phyloP scores from a whole-genome alignment of 768 basidiomycete species.

The Tulasnella sp. region DNA sequence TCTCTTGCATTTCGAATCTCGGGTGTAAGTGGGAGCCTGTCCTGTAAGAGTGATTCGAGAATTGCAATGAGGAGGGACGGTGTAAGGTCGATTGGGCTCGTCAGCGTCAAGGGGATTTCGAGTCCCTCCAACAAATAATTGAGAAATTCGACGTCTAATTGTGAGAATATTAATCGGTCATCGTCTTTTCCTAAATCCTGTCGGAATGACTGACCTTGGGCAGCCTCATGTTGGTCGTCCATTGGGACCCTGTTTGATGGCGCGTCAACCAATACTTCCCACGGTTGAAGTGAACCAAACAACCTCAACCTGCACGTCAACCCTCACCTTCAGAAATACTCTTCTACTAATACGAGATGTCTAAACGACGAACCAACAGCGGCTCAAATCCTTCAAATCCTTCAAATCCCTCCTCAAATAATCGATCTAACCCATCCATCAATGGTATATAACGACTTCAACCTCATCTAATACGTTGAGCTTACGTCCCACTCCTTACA shows the following conservation, averaged over 20 bases:
- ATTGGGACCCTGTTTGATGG: constrained; percentile 2
- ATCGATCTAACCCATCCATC: neutral
- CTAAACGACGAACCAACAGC: neutral
- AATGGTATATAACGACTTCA: neutral
- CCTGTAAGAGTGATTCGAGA: constrained; percentile 56
- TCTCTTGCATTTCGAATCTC: constrained; percentile 29
- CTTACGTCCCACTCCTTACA: neutral
- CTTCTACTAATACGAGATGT: neutral
- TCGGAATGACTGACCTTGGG: neutral
- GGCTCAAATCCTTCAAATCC: neutral
- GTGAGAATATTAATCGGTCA: neutral
- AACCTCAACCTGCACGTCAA: neutral
- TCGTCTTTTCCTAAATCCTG: constrained; percentile 27
- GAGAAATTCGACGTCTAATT: constrained; percentile 30
- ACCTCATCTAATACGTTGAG: neutral
- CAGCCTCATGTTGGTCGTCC: neutral
- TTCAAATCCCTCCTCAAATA: too few relatives aligned
- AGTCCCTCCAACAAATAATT: constrained; percentile 48
- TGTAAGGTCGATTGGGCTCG: constrained; percentile 58
- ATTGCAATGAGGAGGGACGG: constrained; percentile 68
- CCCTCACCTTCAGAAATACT: neutral
- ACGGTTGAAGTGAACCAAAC: constrained; percentile 3
- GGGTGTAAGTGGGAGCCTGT: constrained; percentile 49
- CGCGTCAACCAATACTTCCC: neutral
- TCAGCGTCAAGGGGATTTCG: constrained; percentile 45